Percentiles rank a stretch among this genome's conserved stretches.
Evolutionary conservation across 352 stramenopile species (phyloP).

Genomic region (Phytophthora palmivora): DNA sequence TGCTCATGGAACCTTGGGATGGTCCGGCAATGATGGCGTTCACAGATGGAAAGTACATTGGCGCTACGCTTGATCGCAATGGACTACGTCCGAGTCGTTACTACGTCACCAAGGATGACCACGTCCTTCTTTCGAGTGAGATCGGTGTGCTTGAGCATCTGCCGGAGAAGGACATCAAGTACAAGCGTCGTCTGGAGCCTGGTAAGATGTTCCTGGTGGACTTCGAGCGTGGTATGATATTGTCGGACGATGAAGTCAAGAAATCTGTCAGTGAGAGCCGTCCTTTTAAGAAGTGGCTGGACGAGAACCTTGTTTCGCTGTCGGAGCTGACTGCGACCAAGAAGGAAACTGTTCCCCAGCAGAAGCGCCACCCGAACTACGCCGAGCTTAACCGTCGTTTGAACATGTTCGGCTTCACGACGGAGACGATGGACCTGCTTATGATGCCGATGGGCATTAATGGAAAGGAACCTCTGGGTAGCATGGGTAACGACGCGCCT

Average conservation of each 20-base stretch:
- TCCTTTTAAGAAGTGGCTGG: slow-evolving; percentile 94
- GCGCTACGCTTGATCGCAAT: slow-evolving; percentile 97
- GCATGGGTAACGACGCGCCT: slow-evolving; percentile 96
- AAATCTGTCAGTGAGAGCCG: slow-evolving; percentile 87
- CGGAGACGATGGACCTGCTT: slow-evolving; percentile 95
- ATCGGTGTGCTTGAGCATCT: slow-evolving; percentile 95
- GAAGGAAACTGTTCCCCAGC: slow-evolving; percentile 22
- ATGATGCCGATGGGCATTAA: slow-evolving; percentile 95
- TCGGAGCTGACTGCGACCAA: slow-evolving; percentile 61
- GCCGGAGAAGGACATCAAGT: slow-evolving; percentile 91
- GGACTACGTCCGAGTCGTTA: slow-evolving; percentile 95
- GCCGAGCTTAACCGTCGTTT: slow-evolving; percentile 88
- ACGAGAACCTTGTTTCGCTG: slow-evolving; percentile 92
- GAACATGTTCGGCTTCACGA: slow-evolving; percentile 97
- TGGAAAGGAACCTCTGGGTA: slow-evolving; percentile 94
- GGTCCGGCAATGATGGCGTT: slow-evolving; percentile 98
- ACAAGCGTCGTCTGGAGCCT: slow-evolving; percentile 95
- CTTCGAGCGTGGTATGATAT: slow-evolving; percentile 94
- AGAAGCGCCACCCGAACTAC: slow-evolving; percentile 51
- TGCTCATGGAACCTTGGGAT: slow-evolving; percentile 98
- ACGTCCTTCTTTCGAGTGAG: slow-evolving; percentile 95
- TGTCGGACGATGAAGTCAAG: slow-evolving; percentile 97
- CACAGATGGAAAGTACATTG: slow-evolving; percentile 95
- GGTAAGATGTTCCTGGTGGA: slow-evolving; percentile 98
- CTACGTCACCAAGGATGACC: slow-evolving; percentile 97